Conservation (phyloP, 352 stramenopile species). For the Phytophthora pluvialis region DNA sequence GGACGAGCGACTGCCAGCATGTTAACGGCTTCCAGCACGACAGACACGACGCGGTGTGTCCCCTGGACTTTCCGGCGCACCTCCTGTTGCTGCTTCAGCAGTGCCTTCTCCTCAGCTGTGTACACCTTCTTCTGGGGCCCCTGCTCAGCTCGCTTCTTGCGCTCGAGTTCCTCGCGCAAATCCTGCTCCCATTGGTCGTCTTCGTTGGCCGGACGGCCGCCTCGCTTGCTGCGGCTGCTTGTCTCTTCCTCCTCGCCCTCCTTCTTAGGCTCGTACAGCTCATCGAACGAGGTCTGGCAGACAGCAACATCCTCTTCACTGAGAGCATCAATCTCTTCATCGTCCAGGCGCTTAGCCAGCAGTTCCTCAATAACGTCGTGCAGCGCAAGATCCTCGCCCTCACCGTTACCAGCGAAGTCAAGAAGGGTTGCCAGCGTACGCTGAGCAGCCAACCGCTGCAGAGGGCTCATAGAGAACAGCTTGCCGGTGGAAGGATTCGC, state of each 20-base stretch:
- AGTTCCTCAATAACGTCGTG: conserved; percentile 72
- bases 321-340: conserved; percentile 56
- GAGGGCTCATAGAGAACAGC: conserved; percentile 54
- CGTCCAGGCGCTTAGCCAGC: conserved; percentile 60
- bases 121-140: conserved; percentile 54
- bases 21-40: conserved; percentile 64
- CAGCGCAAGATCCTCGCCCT: conserved; percentile 76
- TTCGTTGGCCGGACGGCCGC: conserved; percentile 65
- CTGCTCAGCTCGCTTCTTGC: conserved; percentile 62
- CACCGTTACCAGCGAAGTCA: conserved; percentile 81
- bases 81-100: conserved; percentile 66
- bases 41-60: conserved; percentile 47
- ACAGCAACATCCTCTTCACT: conserved; percentile 66
- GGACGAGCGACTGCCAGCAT: conserved; percentile 63
- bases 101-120: conserved; percentile 60
- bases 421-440: conserved; percentile 76
- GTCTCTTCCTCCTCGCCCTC: conserved; percentile 37
- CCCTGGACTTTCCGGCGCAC: conserved; percentile 56
- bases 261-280: conserved; percentile 78
- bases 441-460: conserved; percentile 70
- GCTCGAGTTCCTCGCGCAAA: conserved; percentile 79
- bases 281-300: conserved; percentile 69
- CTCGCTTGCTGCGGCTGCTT: conserved; percentile 40
- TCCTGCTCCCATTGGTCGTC: conserved; percentile 89
- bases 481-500: conserved; percentile 49